Base-by-base conservation (phyloP, 2,329 filamentous ascomycete genomes). In the Exophiala spinifera region DNA sequence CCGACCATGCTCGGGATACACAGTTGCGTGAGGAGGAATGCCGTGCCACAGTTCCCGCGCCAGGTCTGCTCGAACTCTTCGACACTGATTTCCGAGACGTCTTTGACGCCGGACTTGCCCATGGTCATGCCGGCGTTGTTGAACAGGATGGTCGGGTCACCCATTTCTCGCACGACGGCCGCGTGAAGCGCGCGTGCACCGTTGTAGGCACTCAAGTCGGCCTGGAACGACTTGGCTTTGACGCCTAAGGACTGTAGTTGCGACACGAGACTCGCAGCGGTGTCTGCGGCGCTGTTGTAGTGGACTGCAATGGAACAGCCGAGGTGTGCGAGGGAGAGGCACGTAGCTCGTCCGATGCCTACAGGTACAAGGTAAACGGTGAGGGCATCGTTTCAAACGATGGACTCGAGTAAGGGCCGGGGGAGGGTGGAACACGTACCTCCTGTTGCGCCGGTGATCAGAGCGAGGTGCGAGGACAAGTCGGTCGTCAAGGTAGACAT, bases 31-130 rank as follows among this genome's bases (percentile, higher is more conserved):
- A 87, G 74, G 37, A 86, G 72, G 63, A 86, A 87, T 0, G 81
- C 78, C 4, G 83, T 80, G 23, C 81, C 75, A 45, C 85, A 72
- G 64, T 87, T 87, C 47, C 86, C 76, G 51, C 77, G 79, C 52
- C 85, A 71, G 4, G 80, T 86, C 63, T 80, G 72, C 64, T 87
- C 83, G 64, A 85, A 87, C 64, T 86, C 83, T 46, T 83, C 81
- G 21, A 86, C 66, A 10, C 76, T 74, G 57, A 87, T 84, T 52
- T 86, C 83, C 63, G 75, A 72, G 46, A 83, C 74, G 23, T 62
- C 55, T 36, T 62, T 62, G 49, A 63, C 48, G 13, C 74, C 69
- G 17, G 82, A 76, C 64, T 83, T 83, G 36, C 84, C 84, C 61
- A 84, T 78, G 3, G 61, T 63, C 20, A 57, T 28, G 0, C 84